Evolutionary conservation across 768 basidiomycete genomes (phyloP), one percentile per base, ranked within the genome.

Genomic region (Terana coerulea): DNA sequence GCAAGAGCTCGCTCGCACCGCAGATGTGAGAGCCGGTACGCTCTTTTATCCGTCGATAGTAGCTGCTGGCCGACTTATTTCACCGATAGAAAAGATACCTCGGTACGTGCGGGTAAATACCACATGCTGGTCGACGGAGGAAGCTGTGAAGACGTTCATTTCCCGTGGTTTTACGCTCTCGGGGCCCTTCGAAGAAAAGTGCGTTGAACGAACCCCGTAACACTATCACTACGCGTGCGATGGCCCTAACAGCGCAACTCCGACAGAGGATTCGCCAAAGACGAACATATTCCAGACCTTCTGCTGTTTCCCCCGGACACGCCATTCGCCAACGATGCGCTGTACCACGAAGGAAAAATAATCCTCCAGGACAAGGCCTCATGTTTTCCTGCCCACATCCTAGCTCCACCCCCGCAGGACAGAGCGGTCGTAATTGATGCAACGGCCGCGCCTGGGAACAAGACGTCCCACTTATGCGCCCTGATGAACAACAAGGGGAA

Each of bases 341-440:
- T 83, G 19, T 97, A 94, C 69, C 74, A 74, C 57, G 71, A 78
- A 28, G 93, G 94, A 24, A 89, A 84, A 52, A 71, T 98, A 29
- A 95, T 99, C 54, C 72, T 98, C 5, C 97, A 99, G 68, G 97
- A 99, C 68, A 98, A 98, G 65, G 95, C 97, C 17, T 95, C 93
- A 50, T 99, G 97, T 69, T 93, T 99, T 67, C 92, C 97, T 15
- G 92, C 95, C 0, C 72, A 83, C 52, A 79, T 98, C 5, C 81
- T 99, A n/a, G 77, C 83, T 19, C 88, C 91, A 36, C 86, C 85
- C 10, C 69, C 73, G 1, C 66, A 62, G 17, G 73, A 80, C 19
- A 65, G 74, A 35, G 68, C 71, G 48, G 73, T 78, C 41, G 89
- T 93, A 26, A 88, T 98, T 34, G 95, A 98, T 67, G 94, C 92